phyloP scores from a whole-genome alignment of 2,329 filamentous ascomycete genomes.

The Monosporascus sp. region DNA sequence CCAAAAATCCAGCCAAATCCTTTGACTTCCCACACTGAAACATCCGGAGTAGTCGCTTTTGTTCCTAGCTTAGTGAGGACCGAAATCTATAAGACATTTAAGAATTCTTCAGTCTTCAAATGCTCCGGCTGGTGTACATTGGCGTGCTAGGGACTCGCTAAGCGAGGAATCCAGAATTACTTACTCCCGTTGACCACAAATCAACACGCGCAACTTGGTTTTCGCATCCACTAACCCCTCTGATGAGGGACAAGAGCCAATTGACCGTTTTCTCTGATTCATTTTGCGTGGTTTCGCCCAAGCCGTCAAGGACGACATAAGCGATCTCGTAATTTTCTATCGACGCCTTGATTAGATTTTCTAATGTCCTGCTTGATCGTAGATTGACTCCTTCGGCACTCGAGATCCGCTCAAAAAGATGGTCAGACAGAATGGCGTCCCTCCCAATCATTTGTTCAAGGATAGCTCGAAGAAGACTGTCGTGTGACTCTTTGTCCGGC shows the following conservation, averaged over 20 bases:
- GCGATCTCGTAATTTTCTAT: conserved; percentile 1
- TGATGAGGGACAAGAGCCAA: conserved; percentile 4
- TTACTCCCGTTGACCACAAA: conserved; percentile 6
- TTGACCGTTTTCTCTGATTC: conserved; percentile 1
- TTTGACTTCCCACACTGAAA: too few species aligned
- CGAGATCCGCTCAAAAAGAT: conserved; percentile 1
- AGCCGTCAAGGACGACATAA: conserved; percentile 7
- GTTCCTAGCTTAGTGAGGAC: too few species aligned
- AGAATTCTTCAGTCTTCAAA: too few species aligned
- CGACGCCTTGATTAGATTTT: not conserved
- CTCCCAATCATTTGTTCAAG: conserved; percentile 2
- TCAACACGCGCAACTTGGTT: not conserved
- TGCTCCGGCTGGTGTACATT: too few species aligned
- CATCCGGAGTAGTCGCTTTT: too few species aligned
- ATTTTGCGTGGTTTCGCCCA: conserved; percentile 3
- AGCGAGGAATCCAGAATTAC: too few species aligned
- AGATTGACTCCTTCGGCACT: too few species aligned
- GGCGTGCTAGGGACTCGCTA: too few species aligned
- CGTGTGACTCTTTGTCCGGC: not conserved
- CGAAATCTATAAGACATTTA: too few species aligned
- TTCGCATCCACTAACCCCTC: not conserved
- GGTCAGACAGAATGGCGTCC: conserved; percentile 2
- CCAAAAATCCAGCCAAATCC: too few species aligned
- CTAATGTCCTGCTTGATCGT: not conserved
- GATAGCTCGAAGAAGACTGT: conserved; percentile 4